Evolutionary conservation across 2,329 filamentous ascomycete species (phyloP).

Genomic region (Phialemoniopsis sp.): DNA sequence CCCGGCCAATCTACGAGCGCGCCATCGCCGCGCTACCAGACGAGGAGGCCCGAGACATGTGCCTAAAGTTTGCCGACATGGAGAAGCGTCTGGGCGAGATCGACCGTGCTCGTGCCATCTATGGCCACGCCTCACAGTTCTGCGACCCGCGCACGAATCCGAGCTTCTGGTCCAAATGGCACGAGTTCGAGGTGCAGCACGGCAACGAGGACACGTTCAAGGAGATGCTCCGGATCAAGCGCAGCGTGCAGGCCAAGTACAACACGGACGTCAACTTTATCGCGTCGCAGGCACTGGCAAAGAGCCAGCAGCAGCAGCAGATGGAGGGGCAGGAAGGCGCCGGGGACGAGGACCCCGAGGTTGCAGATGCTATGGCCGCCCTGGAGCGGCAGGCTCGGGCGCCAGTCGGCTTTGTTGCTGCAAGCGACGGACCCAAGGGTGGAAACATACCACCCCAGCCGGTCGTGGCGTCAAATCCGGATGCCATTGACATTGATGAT

Average conservation of each 20-base stretch:
- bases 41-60: constrained; percentile 93
- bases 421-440: constrained; percentile 68
- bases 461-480: constrained; percentile 64
- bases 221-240: constrained; percentile 97
- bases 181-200: constrained; percentile 93
- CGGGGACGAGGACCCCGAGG: constrained; percentile 38
- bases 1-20: constrained; percentile 91
- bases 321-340: constrained; percentile 34
- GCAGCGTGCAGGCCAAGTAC: constrained; percentile 95
- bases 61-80: constrained; percentile 85
- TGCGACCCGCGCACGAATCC: constrained; percentile 90
- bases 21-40: constrained; percentile 93
- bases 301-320: constrained; percentile 61
- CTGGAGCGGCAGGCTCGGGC: constrained; percentile 86
- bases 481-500: constrained; percentile 77
- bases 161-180: constrained; percentile 95
- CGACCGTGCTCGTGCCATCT: constrained; percentile 91
- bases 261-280: constrained; percentile 99
- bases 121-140: constrained; percentile 94
- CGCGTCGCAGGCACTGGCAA: constrained; percentile 87
- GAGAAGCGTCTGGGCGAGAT: constrained; percentile 57
- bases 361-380: constrained; percentile 81
- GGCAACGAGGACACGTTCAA: constrained; percentile 99
- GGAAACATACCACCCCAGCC: constrained; percentile 37
- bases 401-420: constrained; percentile 85